Evolutionary conservation across 495 filamentous ascomycete species (phyloP).

Genomic region (Sphaerosporella brunnea): DNA sequence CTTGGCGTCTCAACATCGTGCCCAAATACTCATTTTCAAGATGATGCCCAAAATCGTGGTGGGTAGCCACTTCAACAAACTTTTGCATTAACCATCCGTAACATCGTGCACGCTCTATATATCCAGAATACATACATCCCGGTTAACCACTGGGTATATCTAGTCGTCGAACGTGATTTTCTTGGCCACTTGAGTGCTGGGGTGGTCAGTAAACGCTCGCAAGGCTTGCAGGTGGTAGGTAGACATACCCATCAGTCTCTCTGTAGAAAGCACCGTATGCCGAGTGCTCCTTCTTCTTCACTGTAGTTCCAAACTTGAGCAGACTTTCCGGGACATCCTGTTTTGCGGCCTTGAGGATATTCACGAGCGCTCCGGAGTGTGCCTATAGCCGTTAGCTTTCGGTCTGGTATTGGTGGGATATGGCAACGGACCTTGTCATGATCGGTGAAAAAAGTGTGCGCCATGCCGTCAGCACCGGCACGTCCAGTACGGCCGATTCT

Average conservation of each 20-base stretch:
- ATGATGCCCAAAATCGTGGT: too few species aligned
- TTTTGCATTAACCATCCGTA: background rate
- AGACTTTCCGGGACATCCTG: conserved; percentile 73
- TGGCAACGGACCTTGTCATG: conserved; percentile 65
- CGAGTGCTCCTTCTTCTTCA: conserved; percentile 93
- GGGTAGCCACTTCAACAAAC: too few species aligned
- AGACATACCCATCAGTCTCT: conserved; percentile 32
- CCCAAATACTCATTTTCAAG: too few species aligned
- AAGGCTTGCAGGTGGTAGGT: background rate
- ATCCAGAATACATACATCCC: background rate
- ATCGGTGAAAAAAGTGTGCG: conserved; percentile 88
- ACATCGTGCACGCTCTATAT: background rate
- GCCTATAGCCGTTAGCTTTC: conserved; percentile 27
- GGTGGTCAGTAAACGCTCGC: conserved; percentile 16
- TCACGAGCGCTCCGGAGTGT: conserved; percentile 42
- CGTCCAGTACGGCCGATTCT: conserved; percentile 88
- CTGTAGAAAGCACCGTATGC: conserved; percentile 88
- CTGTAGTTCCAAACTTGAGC: conserved; percentile 88
- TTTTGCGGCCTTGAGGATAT: conserved; percentile 74
- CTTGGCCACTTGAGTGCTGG: conserved; percentile 59
- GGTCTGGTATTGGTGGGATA: background rate
- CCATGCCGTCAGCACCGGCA: conserved; percentile 74
- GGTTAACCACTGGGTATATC: too few species aligned
- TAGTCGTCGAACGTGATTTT: conserved; percentile 85
- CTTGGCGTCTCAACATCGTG: too few species aligned